These are phyloP conservation scores for Posidonia australis DNA, from an alignment of 106 monocot genomes.

Conservation along the genomic window DNA sequence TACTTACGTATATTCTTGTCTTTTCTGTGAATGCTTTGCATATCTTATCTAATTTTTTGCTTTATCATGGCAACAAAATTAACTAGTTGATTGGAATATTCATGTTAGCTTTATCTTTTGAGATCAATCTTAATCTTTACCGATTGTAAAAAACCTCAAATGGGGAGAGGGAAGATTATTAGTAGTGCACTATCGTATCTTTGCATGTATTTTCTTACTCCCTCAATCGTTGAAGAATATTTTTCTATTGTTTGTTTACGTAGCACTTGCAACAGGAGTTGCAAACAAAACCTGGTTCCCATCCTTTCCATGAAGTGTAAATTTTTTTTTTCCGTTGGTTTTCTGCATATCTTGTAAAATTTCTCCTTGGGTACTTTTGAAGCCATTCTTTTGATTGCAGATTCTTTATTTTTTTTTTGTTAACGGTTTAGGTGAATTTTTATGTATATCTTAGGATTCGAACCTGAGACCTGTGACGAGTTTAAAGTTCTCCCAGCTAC, in stretches of 20 bases:
- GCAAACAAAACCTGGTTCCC: slow-evolving; percentile 53
- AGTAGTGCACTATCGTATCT: background rate
- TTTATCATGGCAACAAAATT: too few relatives aligned
- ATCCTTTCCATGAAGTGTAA: slow-evolving; percentile 78
- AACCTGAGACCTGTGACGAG: too few relatives aligned
- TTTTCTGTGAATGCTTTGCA: too few relatives aligned
- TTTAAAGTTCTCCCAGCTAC: too few relatives aligned
- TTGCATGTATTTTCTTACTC: background rate
- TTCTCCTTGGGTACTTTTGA: background rate
- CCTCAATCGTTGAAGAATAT: background rate
- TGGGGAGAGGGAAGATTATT: background rate
- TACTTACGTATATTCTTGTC: too few relatives aligned
- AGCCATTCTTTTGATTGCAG: slow-evolving; percentile 10
- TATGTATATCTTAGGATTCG: too few relatives aligned
- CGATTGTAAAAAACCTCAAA: background rate
- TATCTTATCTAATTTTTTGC: too few relatives aligned
- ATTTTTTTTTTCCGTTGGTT: background rate
- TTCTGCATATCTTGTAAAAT: slow-evolving; percentile 1
- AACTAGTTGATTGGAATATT: too few relatives aligned
- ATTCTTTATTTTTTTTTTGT: too few relatives aligned
- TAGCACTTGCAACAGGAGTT: slow-evolving; percentile 74
- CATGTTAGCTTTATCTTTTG: too few relatives aligned
- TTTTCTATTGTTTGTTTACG: background rate
- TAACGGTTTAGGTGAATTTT: too few relatives aligned
- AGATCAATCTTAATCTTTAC: background rate